These are phyloP conservation scores for Pythium aquatile DNA, from an alignment of 352 stramenopile genomes.

Conservation along the genomic window DNA sequence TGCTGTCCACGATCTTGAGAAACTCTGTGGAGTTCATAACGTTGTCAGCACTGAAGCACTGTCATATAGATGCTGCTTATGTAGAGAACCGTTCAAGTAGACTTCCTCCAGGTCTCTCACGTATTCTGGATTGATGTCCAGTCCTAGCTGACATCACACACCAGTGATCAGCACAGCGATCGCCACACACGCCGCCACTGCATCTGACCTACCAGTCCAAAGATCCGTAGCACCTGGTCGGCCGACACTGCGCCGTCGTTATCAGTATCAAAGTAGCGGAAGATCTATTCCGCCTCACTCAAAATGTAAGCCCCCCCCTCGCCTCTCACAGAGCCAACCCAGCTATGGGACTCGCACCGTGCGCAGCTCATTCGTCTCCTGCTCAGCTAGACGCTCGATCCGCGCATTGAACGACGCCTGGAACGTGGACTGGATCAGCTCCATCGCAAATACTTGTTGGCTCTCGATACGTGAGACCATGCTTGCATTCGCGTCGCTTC, in stretches of 20 bases:
- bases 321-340: background rate
- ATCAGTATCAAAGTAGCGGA: constrained; percentile 74
- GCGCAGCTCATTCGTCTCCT: constrained; percentile 52
- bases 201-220: constrained; percentile 39
- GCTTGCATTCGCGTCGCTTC: background rate
- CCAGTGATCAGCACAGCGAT: background rate
- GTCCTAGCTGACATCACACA: constrained; percentile 34
- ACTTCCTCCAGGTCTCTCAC: constrained; percentile 60
- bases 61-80: background rate
- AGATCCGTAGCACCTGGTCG: constrained; percentile 60
- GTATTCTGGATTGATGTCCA: constrained; percentile 49
- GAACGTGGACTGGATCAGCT: constrained; percentile 63
- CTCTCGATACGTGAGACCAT: background rate
- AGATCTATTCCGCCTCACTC: constrained; percentile 38
- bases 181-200: background rate
- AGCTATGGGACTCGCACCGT: constrained; percentile 30
- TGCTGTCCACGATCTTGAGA: constrained; percentile 69
- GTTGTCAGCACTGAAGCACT: background rate
- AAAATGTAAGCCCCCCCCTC: background rate
- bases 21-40: constrained; percentile 37
- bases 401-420: constrained; percentile 62
- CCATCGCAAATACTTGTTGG: constrained; percentile 28
- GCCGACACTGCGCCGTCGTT: constrained; percentile 54
- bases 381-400: constrained; percentile 45
- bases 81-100: constrained; percentile 34